A percentile compares a stretch with the other conserved stretches of the same genome.
These are phyloP conservation scores for Erythrophleum ivorense DNA, from an alignment of 331 rosid genomes.

Conservation along the genomic window DNA sequence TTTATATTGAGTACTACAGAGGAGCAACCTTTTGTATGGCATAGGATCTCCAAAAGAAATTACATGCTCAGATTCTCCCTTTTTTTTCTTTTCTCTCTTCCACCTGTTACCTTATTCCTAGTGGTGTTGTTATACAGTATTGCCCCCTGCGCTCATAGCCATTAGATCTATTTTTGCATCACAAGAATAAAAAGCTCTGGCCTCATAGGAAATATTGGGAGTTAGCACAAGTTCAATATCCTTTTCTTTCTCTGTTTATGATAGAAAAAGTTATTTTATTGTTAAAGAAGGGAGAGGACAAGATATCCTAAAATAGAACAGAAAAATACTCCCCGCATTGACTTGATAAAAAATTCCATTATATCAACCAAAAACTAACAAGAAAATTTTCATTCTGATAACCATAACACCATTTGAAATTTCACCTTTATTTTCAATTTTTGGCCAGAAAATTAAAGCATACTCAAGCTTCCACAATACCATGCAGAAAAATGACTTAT, in stretches of 20 bases:
- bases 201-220: background rate
- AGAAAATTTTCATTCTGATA: background rate
- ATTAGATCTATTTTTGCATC: background rate
- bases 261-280: background rate
- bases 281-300: constrained; percentile 22
- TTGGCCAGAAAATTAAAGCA: background rate
- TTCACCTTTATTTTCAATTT: background rate
- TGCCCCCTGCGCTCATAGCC: background rate
- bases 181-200: background rate
- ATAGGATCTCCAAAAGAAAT: background rate
- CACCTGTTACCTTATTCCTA: constrained; percentile 13
- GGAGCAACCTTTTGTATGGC: too few relatives aligned
- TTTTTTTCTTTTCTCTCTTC: constrained; percentile 13
- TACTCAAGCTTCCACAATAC: constrained; percentile 34
- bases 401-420: background rate
- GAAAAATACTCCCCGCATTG: constrained; percentile 20
- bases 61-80: background rate
- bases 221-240: background rate
- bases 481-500: constrained; percentile 24
- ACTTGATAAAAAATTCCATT: constrained; percentile 26
- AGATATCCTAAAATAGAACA: constrained; percentile 32
- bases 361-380: constrained; percentile 19
- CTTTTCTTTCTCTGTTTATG: background rate
- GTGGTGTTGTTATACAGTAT: background rate
- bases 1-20: too few relatives aligned